Evolutionary conservation across 202 grass and related monocot species (phyloP).

Genomic region (Carex arenaria): DNA sequence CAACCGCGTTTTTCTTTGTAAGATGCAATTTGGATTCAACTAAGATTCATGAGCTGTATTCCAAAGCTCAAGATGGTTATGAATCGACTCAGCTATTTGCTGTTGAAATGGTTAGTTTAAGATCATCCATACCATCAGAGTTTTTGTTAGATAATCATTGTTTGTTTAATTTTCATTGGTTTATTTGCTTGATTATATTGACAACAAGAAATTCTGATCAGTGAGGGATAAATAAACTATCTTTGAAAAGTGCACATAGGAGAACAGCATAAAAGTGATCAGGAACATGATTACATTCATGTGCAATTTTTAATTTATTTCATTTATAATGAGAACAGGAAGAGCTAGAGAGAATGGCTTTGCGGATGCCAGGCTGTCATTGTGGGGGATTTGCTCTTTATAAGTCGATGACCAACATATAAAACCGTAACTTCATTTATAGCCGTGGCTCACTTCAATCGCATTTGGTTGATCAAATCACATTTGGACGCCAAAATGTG

Average conservation of each 20-base stretch:
- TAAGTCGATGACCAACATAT: constrained; percentile 40
- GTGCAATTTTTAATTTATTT: background rate
- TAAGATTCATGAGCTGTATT: constrained; percentile 55
- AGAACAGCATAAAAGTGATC: background rate
- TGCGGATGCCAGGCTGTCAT: constrained; percentile 73
- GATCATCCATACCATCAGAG: background rate
- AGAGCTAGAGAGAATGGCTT: constrained; percentile 49
- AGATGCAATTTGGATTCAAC: constrained; percentile 68
- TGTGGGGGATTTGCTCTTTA: constrained; percentile 68
- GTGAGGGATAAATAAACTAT: background rate
- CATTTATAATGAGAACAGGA: constrained; percentile 34
- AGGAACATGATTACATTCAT: background rate
- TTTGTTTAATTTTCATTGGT: background rate
- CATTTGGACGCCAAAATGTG: background rate
- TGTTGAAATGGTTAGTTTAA: constrained; percentile 42
- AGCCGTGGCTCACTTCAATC: background rate
- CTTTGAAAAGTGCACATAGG: background rate
- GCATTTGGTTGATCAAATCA: too few relatives aligned
- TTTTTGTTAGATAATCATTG: background rate
- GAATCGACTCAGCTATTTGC: constrained; percentile 75
- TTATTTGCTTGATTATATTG: background rate
- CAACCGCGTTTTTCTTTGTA: constrained; percentile 79
- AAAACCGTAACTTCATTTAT: background rate
- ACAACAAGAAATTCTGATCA: background rate
- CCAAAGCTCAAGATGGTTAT: constrained; percentile 88